Percentiles rank a stretch among this genome's conserved stretches.
Conservation (phyloP, 2,329 filamentous ascomycete species). For the Fusarium chuoi region DNA sequence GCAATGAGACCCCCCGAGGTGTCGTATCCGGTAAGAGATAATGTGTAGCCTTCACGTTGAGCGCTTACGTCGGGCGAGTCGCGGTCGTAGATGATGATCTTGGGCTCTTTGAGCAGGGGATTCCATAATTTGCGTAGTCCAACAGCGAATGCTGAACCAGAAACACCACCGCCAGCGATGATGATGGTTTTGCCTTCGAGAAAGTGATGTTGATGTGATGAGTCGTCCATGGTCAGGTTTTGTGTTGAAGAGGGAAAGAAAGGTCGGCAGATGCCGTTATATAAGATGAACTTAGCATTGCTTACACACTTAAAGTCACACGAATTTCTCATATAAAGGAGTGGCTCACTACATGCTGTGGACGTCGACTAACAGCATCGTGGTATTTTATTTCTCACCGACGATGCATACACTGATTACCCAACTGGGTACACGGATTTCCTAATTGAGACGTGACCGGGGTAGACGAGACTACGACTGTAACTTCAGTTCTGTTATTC, state of each 20-base stretch:
- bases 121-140: conserved; percentile 54
- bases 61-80: conserved; percentile 46
- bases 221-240: conserved; percentile 13
- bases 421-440: conserved; percentile 39
- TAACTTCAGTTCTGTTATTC: not conserved
- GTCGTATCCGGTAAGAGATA: conserved; percentile 52
- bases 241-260: not conserved
- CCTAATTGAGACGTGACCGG: conserved; percentile 21
- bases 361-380: not conserved
- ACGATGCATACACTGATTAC: conserved; percentile 42
- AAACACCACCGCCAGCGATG: conserved; percentile 56
- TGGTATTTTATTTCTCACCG: not conserved
- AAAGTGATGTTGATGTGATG: conserved; percentile 42
- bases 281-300: not conserved
- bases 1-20: conserved; percentile 50
- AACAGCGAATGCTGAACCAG: conserved; percentile 55
- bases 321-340: not conserved
- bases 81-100: conserved; percentile 55
- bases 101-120: conserved; percentile 44
- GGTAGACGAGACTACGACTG: not conserved
- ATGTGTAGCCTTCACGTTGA: conserved; percentile 52
- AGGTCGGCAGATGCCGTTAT: not conserved
- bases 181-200: conserved; percentile 55
- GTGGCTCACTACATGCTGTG: not conserved
- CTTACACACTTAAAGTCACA: not conserved